Base-by-base conservation (phyloP, 257 asterid genomes). In the Scutellaria barbata region DNA sequence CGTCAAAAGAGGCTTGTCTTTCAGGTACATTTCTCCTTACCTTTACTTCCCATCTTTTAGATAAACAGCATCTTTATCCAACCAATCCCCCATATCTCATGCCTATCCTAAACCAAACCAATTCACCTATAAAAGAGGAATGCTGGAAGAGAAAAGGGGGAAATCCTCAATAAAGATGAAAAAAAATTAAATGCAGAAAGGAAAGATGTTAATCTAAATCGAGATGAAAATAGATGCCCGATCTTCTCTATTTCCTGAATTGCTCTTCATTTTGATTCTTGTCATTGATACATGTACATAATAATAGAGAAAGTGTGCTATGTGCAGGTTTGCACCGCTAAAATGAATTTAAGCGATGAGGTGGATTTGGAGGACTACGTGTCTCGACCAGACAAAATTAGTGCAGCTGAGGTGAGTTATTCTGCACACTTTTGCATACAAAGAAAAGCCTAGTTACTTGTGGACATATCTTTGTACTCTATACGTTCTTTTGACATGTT, bases 341-440 rank as follows among this genome's bases (percentile, higher is more conserved):
- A 92, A 73, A 92, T 92, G 96, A 92, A 92, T 76, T 75, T 92
- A 37, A 46, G 96, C 0, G 98, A 92, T n/a, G 98, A 92, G 84
- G 96, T 92, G 53, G 98, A 92, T 79, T 74, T 92, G 79, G 98
- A 92, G 77, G 98, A 88, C 69, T 92, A 90, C 22, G 98, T 92
- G 39, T 92, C 96, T 17, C 89, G 96, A 33, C 98, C 96, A 35
- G 96, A 92, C 81, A 90, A 92, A 80, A 90, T 90, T 48, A 88
- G 96, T 70, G 96, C 96, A 68, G 96, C 98, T 66, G 96, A 92
- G 96, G 96, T 92, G 59, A 51, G 87, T 85, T 41, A 65, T 54
- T 33, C 52, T 65, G 42, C 59, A 52, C 2, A 22, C 25, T 22
- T 22, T 22, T 22, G 25, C 1, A 2, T 22, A 2, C 25, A 22